phyloP scores from a whole-genome alignment of 345 rosid species.

The Gossypium anomalum region DNA sequence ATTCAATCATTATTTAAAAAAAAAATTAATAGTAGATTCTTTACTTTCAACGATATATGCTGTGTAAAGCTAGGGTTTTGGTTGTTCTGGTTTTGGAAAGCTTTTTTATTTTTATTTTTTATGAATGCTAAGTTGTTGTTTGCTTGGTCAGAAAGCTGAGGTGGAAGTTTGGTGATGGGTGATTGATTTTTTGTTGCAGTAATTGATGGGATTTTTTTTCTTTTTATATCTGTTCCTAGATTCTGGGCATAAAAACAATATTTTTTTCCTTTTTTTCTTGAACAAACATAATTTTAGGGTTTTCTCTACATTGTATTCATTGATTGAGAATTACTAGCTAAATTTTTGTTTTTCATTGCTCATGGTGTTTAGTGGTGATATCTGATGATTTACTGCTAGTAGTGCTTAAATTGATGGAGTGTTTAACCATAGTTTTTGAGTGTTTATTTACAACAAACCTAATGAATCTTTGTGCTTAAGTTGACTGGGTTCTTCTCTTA shows the following conservation, averaged over 20 bases:
- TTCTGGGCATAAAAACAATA: neutral
- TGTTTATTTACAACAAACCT: neutral
- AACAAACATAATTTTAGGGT: neutral
- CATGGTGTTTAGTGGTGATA: neutral
- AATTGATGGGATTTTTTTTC: neutral
- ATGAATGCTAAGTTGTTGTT: constrained; percentile 14
- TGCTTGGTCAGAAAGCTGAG: constrained; percentile 6
- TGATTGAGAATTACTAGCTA: no score
- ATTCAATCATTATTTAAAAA: neutral
- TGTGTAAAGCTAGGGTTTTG: constrained; percentile 3
- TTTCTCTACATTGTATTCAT: neutral
- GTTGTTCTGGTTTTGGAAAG: constrained; percentile 20
- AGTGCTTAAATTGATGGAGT: constrained; percentile 10
- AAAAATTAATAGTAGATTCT: neutral
- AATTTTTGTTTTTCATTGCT: neutral
- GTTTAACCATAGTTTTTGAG: neutral
- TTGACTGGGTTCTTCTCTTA: constrained; percentile 16
- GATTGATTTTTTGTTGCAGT: neutral
- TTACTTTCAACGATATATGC: neutral
- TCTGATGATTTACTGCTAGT: neutral
- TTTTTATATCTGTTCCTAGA: neutral
- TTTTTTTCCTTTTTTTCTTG: neutral
- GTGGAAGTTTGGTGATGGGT: neutral
- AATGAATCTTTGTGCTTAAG: neutral
- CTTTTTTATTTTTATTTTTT: neutral